Evolutionary conservation across 495 filamentous ascomycete species (phyloP).

Genomic region (Penicillium mononematosum): DNA sequence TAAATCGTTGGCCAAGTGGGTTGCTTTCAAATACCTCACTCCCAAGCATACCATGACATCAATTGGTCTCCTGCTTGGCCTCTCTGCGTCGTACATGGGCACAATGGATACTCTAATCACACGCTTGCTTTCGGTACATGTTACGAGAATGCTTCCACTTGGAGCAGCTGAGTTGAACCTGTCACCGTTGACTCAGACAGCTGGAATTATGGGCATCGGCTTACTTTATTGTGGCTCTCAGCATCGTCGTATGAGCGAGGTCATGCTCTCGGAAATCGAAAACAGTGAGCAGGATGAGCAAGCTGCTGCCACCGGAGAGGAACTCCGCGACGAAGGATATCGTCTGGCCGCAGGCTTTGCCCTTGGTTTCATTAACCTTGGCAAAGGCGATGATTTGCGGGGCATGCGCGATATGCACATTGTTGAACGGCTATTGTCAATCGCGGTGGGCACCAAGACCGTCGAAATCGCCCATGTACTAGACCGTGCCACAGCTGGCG

Average conservation of each 20-base stretch:
- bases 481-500: conserved; percentile 86
- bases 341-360: conserved; percentile 91
- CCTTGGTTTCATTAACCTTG: conserved; percentile 91
- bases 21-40: conserved; percentile 96
- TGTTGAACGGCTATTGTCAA: conserved; percentile 77
- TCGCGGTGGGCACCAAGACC: conserved; percentile 84
- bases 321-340: conserved; percentile 91
- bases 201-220: conserved; percentile 96
- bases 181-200: conserved; percentile 90
- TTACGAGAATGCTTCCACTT: conserved; percentile 86
- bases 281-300: conserved; percentile 73
- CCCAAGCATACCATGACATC: conserved; percentile 99
- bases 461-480: conserved; percentile 87
- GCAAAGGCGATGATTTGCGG: conserved; percentile 79
- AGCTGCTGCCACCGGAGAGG: conserved; percentile 54
- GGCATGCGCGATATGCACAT: conserved; percentile 94
- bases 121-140: conserved; percentile 93
- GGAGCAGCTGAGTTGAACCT: conserved; percentile 93
- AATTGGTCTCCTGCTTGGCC: conserved; percentile 85
- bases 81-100: conserved; percentile 90
- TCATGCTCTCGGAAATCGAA: conserved; percentile 97
- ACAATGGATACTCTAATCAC: conserved; percentile 97
- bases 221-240: conserved; percentile 93
- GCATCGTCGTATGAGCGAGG: conserved; percentile 96
- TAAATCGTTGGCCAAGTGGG: conserved; percentile 91